Evolutionary conservation across 2,329 filamentous ascomycete genomes (phyloP).

Genomic region (Aureobasidium pullulans): DNA sequence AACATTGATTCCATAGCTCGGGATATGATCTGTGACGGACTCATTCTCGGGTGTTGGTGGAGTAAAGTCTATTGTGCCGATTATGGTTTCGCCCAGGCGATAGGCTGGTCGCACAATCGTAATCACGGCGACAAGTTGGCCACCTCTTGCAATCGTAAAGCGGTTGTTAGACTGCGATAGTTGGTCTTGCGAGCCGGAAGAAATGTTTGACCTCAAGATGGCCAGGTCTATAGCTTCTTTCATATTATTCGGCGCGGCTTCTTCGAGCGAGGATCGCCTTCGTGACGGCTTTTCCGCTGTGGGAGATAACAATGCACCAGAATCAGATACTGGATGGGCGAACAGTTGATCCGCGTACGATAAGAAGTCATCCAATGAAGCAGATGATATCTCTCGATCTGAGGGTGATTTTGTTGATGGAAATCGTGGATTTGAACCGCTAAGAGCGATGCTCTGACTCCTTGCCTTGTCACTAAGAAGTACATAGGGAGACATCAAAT

Average conservation of each 20-base stretch:
- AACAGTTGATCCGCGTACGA: slow-evolving; percentile 71
- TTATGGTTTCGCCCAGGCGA: slow-evolving; percentile 79
- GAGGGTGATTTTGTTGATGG: slow-evolving; percentile 17
- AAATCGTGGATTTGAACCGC: slow-evolving; percentile 11
- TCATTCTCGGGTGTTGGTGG: slow-evolving; percentile 19
- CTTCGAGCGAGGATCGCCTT: slow-evolving; percentile 43
- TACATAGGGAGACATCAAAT: slow-evolving; percentile 90
- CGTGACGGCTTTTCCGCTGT: slow-evolving; percentile 38
- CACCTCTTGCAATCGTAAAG: slow-evolving; percentile 90
- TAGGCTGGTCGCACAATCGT: slow-evolving; percentile 84
- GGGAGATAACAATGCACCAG: slow-evolving; percentile 62
- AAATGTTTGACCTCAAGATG: slow-evolving; percentile 71
- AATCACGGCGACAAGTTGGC: slow-evolving; percentile 83
- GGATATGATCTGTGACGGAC: slow-evolving; percentile 38
- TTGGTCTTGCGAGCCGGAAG: slow-evolving; percentile 1
- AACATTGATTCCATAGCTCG: slow-evolving; percentile 78
- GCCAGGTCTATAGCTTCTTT: slow-evolving; percentile 88
- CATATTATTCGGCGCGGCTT: slow-evolving; percentile 41
- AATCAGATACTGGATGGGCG: slow-evolving; percentile 47
- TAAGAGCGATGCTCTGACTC: slow-evolving; percentile 31
- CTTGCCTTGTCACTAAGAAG: slow-evolving; percentile 76
- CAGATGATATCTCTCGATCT: slow-evolving; percentile 34
- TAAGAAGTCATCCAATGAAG: slow-evolving; percentile 57
- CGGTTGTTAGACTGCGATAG: slow-evolving; percentile 67
- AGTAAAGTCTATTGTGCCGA: slow-evolving; percentile 75